These are phyloP conservation scores for Penicillium sp. DNA, from an alignment of 2,329 filamentous ascomycete species.

Conservation along the genomic window DNA sequence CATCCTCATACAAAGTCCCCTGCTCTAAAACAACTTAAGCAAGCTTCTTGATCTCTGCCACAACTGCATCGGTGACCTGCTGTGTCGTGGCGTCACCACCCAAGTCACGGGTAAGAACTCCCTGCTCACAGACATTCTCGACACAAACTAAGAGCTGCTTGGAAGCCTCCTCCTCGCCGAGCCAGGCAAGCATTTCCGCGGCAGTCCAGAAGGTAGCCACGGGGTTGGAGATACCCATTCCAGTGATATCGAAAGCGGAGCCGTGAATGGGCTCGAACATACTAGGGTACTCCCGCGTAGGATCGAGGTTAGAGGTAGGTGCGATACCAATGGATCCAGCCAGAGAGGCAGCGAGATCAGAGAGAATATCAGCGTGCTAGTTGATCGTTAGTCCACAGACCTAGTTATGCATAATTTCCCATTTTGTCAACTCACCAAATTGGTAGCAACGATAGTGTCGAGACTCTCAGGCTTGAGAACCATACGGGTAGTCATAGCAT, in stretches of 20 bases:
- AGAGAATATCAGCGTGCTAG: slow-evolving; percentile 64
- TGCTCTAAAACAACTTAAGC: slow-evolving; percentile 15
- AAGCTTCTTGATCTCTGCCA: slow-evolving; percentile 52
- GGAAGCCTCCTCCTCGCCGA: slow-evolving; percentile 60
- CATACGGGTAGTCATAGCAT: slow-evolving; percentile 67
- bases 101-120: slow-evolving; percentile 60
- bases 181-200: slow-evolving; percentile 65
- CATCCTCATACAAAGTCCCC: not conserved
- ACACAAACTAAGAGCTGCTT: slow-evolving; percentile 59
- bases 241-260: slow-evolving; percentile 64
- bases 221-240: slow-evolving; percentile 61
- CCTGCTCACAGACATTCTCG: slow-evolving; percentile 59
- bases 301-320: slow-evolving; percentile 68
- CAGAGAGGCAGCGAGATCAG: slow-evolving; percentile 67
- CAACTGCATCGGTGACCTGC: slow-evolving; percentile 60
- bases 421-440: slow-evolving; percentile 42
- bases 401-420: not conserved
- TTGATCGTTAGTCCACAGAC: slow-evolving; percentile 25
- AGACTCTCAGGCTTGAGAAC: slow-evolving; percentile 59
- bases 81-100: slow-evolving; percentile 58
- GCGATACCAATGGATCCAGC: slow-evolving; percentile 72
- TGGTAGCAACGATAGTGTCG: slow-evolving; percentile 65
- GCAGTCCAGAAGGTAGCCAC: slow-evolving; percentile 69
- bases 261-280: slow-evolving; percentile 67
- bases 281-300: slow-evolving; percentile 59